Evolutionary conservation across 2,329 filamentous ascomycete genomes (phyloP).

Genomic region (Neophaeococcomyces mojaviensis): DNA sequence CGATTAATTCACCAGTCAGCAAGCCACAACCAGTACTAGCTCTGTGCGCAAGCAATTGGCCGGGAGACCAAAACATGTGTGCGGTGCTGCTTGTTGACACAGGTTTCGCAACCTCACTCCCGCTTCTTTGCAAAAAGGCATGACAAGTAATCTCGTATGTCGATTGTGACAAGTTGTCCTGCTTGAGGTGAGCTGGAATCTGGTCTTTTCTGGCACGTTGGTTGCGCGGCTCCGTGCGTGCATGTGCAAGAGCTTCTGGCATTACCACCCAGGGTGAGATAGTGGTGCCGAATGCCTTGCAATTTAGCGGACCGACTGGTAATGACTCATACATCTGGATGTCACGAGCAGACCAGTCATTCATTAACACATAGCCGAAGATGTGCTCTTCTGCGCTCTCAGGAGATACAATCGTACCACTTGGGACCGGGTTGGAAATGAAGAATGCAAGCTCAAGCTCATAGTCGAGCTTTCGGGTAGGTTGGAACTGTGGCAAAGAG

Average conservation of each 20-base stretch:
- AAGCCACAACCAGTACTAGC: too few relatives aligned
- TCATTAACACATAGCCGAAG: conserved; percentile 73
- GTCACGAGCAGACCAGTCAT: conserved; percentile 55
- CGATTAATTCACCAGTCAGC: too few relatives aligned
- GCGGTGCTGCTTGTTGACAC: too few relatives aligned
- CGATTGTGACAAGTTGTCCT: too few relatives aligned
- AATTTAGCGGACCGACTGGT: conserved; percentile 55
- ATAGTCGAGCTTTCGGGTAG: conserved; percentile 62
- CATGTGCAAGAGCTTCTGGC: conserved; percentile 48
- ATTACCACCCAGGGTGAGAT: conserved; percentile 58
- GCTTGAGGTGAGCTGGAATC: too few relatives aligned
- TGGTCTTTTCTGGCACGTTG: too few relatives aligned
- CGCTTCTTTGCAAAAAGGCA: too few relatives aligned
- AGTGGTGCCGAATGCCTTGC: conserved; percentile 53
- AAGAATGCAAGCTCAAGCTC: conserved; percentile 76
- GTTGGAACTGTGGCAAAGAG: conserved; percentile 39
- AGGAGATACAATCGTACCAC: conserved; percentile 57
- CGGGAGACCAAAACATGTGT: too few relatives aligned
- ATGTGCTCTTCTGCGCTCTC: conserved; percentile 59
- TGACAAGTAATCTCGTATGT: too few relatives aligned
- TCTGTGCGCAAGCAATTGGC: too few relatives aligned
- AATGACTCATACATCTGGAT: conserved; percentile 9
- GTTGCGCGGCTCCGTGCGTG: too few relatives aligned
- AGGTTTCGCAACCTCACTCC: too few relatives aligned
- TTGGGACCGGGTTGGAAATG: conserved; percentile 54